These are phyloP conservation scores for Aspergillus japonicus DNA, from an alignment of 2,329 filamentous ascomycete genomes.

Conservation along the genomic window DNA sequence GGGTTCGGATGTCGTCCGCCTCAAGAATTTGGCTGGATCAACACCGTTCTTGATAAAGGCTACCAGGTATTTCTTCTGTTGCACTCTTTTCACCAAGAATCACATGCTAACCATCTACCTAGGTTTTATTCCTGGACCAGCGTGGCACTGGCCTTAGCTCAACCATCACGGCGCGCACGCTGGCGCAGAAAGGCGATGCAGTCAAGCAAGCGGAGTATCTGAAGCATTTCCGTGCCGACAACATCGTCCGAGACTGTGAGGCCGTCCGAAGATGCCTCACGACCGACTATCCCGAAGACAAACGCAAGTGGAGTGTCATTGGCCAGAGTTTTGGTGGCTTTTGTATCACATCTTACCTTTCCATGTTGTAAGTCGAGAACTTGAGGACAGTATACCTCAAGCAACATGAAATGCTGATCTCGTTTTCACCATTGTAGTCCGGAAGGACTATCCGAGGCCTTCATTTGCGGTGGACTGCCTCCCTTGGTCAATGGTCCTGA, in stretches of 20 bases:
- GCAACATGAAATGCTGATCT: slow-evolving; percentile 1
- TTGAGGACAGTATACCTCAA: background rate
- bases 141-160: slow-evolving; percentile 83
- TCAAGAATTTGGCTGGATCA: slow-evolving; percentile 70
- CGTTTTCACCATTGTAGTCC: slow-evolving; percentile 47
- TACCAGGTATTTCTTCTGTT: slow-evolving; percentile 62
- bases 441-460: slow-evolving; percentile 75
- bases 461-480: slow-evolving; percentile 79
- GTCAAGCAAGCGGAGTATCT: slow-evolving; percentile 75
- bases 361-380: slow-evolving; percentile 55
- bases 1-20: slow-evolving; percentile 75
- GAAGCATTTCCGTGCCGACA: slow-evolving; percentile 82
- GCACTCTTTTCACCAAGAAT: background rate
- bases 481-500: slow-evolving; percentile 71
- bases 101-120: background rate
- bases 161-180: slow-evolving; percentile 70
- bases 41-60: slow-evolving; percentile 69
- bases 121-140: slow-evolving; percentile 79
- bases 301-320: slow-evolving; percentile 79
- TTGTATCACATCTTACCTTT: slow-evolving; percentile 79
- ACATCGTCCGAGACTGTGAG: slow-evolving; percentile 84
- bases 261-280: slow-evolving; percentile 77
- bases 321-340: slow-evolving; percentile 94
- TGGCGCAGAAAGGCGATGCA: slow-evolving; percentile 63
- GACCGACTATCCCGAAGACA: slow-evolving; percentile 63